These are phyloP conservation scores for Takashimella tepidaria DNA, from an alignment of 1,284 basidiomycete species.

Conservation along the genomic window DNA sequence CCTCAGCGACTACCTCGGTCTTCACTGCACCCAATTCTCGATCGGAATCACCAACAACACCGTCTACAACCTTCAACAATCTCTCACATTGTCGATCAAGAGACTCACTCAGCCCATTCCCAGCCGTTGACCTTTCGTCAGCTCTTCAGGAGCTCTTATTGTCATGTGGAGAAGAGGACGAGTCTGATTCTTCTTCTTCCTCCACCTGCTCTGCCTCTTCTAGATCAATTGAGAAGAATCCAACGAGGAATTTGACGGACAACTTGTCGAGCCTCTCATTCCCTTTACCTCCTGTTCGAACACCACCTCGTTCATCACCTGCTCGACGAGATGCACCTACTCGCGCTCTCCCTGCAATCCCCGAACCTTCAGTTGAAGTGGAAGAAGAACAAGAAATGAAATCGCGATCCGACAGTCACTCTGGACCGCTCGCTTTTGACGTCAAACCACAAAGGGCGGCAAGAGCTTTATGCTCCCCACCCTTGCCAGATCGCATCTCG, in stretches of 20 bases:
- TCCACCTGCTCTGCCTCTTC: neutral
- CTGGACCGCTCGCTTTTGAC: neutral
- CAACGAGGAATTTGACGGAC: neutral
- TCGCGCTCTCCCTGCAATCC: neutral
- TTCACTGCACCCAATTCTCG: neutral
- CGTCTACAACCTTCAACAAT: neutral
- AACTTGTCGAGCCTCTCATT: neutral
- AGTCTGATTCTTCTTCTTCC: neutral
- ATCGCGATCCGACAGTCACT: too few species aligned
- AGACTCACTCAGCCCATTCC: neutral
- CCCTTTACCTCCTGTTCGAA: neutral
- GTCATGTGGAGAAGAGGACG: slow-evolving; percentile 14
- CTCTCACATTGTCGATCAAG: neutral
- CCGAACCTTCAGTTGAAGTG: neutral
- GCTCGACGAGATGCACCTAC: neutral
- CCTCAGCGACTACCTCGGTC: neutral
- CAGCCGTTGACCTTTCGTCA: slow-evolving; percentile 11
- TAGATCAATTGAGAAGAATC: too few species aligned
- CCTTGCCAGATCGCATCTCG: neutral
- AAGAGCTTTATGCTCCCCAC: neutral
- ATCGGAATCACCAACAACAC: neutral
- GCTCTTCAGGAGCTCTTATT: slow-evolving; percentile 17
- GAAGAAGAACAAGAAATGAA: neutral
- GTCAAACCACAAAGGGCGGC: neutral
- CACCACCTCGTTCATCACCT: neutral